Conservation (phyloP, 1,139 yeast species). For the Arxiozyma telluris region DNA sequence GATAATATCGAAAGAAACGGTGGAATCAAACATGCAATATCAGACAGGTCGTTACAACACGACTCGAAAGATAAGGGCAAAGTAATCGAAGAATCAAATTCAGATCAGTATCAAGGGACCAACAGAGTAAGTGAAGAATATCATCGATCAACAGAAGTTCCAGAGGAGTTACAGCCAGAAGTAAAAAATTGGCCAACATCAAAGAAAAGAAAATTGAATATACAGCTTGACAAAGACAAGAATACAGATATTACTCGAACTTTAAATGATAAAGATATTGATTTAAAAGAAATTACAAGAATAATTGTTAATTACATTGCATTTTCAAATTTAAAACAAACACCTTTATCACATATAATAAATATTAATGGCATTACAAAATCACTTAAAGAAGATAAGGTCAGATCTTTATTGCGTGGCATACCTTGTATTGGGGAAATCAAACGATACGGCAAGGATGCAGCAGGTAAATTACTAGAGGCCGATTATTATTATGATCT, state of each 20-base stretch:
- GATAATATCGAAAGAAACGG: not conserved
- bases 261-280: not conserved
- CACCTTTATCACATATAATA: slow-evolving; percentile 64
- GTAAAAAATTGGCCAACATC: not conserved
- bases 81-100: not conserved
- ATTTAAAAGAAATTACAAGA: slow-evolving; percentile 41
- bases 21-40: not conserved
- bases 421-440: slow-evolving; percentile 67
- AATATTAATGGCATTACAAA: slow-evolving; percentile 46
- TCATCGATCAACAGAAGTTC: not conserved
- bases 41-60: not conserved
- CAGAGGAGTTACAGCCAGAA: not conserved
- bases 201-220: not conserved
- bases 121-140: not conserved
- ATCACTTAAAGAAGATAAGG: slow-evolving; percentile 38
- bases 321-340: slow-evolving; percentile 75
- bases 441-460: slow-evolving; percentile 84
- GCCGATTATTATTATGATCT: slow-evolving; percentile 88
- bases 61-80: not conserved
- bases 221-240: not conserved
- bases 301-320: slow-evolving; percentile 77
- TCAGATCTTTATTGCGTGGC: slow-evolving; percentile 34
- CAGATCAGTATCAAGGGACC: not conserved
- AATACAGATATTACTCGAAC: not conserved
- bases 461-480: slow-evolving; percentile 89